Evolutionary conservation across 2,329 filamentous ascomycete species (phyloP).

Genomic region (Botrytis elliptica): DNA sequence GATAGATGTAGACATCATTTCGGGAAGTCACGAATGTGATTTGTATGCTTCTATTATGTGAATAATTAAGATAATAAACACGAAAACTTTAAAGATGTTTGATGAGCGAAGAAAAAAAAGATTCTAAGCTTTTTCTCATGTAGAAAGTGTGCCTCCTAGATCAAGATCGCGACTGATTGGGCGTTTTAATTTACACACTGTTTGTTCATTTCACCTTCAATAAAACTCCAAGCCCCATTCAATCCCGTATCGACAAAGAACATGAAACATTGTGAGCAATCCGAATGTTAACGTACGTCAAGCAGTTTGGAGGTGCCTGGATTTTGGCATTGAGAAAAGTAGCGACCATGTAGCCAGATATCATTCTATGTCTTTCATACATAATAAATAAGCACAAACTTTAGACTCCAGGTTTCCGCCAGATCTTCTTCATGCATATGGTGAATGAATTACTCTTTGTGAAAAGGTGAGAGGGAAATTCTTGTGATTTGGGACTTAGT

Average conservation of each 20-base stretch:
- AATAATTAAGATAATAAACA: background rate
- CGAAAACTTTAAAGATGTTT: too few relatives aligned
- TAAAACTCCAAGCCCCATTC: background rate
- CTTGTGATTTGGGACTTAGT: background rate
- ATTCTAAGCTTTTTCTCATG: background rate
- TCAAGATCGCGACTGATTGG: fast-evolving
- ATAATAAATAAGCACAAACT: background rate
- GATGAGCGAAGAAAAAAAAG: too few relatives aligned
- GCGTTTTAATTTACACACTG: background rate
- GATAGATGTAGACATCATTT: background rate
- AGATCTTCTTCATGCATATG: fast-evolving
- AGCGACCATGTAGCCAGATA: too few relatives aligned
- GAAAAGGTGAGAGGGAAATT: background rate
- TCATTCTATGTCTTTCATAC: background rate
- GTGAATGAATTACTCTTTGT: background rate
- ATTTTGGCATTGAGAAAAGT: too few relatives aligned
- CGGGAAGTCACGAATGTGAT: background rate
- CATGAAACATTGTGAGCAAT: too few relatives aligned
- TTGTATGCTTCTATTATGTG: too few relatives aligned
- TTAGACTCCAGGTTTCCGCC: background rate
- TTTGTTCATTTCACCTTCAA: background rate
- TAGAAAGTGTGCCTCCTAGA: too few relatives aligned
- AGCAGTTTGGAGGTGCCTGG: too few relatives aligned
- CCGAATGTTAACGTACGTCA: too few relatives aligned
- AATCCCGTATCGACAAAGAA: fast-evolving